A percentile compares a stretch with the other conserved stretches of the same genome.
phyloP scores from a whole-genome alignment of 306 rosid species.

The Lathyrus tuberosus region DNA sequence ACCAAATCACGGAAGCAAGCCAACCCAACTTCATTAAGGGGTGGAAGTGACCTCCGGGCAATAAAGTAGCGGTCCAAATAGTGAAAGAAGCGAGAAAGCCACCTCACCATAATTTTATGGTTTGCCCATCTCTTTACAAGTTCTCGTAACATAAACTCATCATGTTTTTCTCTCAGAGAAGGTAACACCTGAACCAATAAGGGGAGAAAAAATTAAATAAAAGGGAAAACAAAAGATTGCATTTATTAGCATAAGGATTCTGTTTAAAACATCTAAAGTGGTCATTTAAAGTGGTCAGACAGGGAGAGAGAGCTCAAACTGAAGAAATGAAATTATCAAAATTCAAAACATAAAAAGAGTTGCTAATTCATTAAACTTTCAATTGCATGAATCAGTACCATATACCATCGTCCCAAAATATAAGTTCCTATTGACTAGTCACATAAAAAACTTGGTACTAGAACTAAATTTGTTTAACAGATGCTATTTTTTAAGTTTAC shows the following conservation, averaged over 20 bases:
- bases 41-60: constrained; percentile 75
- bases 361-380: background rate
- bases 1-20: constrained; percentile 81
- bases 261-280: background rate
- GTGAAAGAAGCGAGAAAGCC: constrained; percentile 74
- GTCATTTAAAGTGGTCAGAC: background rate
- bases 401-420: background rate
- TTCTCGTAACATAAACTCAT: constrained; percentile 80
- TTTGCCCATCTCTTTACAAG: constrained; percentile 80
- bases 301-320: constrained; percentile 17
- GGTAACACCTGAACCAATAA: constrained; percentile 66
- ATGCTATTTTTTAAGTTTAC: background rate
- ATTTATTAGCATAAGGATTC: constrained; percentile 17
- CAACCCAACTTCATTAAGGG: constrained; percentile 77
- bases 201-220: background rate
- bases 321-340: constrained; percentile 4
- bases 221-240: background rate
- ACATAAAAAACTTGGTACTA: background rate
- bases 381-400: background rate
- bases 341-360: constrained; percentile 9
- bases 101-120: constrained; percentile 74
- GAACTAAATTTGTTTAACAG: background rate
- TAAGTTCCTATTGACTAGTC: background rate
- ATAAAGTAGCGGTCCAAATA: constrained; percentile 79
- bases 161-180: constrained; percentile 77